A percentile compares a stretch with the other conserved stretches of the same genome.
These are phyloP conservation scores for Dacryopinax primogenitus DNA, from an alignment of 768 basidiomycete species.

Conservation along the genomic window DNA sequence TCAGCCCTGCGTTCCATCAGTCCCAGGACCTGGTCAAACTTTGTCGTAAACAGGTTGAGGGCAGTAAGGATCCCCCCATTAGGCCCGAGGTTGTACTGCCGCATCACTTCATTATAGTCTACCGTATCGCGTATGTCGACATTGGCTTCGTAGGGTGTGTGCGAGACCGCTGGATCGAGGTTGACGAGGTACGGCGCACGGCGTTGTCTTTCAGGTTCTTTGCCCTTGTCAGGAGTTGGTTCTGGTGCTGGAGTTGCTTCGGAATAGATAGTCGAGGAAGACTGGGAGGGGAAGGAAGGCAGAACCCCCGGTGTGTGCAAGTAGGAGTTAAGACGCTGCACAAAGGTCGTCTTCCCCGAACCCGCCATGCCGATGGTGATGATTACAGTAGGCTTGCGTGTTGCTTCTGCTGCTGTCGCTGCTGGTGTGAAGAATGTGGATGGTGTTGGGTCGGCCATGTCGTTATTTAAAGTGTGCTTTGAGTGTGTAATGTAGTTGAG, in stretches of 20 bases:
- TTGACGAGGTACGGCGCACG: constrained; percentile 80
- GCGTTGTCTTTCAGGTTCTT: background rate
- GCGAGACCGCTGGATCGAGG: constrained; percentile 89
- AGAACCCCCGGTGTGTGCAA: constrained; percentile 43
- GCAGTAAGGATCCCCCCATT: constrained; percentile 97
- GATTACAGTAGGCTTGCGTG: constrained; percentile 55
- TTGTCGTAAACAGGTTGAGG: constrained; percentile 94
- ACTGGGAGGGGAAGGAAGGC: background rate
- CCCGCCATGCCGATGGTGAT: constrained; percentile 95
- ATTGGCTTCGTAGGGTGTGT: constrained; percentile 85
- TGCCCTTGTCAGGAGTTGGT: background rate
- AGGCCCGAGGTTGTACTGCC: constrained; percentile 98
- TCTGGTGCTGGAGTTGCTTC: background rate
- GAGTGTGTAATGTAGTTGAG: background rate
- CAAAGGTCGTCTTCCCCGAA: constrained; percentile 94
- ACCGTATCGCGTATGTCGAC: constrained; percentile 98
- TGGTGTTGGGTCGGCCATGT: background rate
- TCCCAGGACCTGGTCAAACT: constrained; percentile 90
- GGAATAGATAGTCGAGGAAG: background rate
- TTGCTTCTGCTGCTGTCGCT: background rate
- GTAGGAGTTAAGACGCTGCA: constrained; percentile 87
- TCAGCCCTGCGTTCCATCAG: constrained; percentile 85
- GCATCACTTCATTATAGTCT: constrained; percentile 97
- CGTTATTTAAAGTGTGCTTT: background rate
- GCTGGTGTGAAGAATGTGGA: background rate